Percentiles rank a stretch among this genome's conserved stretches.
Conservation (phyloP, 2,329 filamentous ascomycete genomes). For the Colletotrichum liaoningense region DNA sequence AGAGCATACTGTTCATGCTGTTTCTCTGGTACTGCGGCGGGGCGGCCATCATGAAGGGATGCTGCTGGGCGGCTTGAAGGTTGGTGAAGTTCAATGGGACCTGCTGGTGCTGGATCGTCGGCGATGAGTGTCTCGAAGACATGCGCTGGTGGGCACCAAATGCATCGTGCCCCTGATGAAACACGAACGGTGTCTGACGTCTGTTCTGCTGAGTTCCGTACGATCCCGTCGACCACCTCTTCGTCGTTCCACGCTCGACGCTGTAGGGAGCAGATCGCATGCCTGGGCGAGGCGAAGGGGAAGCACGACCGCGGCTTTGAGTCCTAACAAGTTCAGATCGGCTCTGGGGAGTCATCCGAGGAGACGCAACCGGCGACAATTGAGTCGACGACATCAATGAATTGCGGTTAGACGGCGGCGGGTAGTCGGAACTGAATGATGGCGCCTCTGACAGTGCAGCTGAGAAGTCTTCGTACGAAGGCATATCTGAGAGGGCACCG, state of each 20-base stretch:
- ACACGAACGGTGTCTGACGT: conserved; percentile 70
- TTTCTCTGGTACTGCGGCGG: conserved; percentile 64
- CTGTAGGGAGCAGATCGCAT: conserved; percentile 78
- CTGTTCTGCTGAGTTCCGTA: conserved; percentile 69
- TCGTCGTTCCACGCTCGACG: conserved; percentile 73
- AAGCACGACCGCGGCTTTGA: conserved; percentile 76
- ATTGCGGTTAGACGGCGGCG: conserved; percentile 73
- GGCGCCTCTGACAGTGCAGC: conserved; percentile 74
- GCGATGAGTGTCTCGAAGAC: conserved; percentile 64
- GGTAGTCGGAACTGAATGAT: conserved; percentile 75
- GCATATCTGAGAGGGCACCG: conserved; percentile 73
- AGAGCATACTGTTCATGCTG: conserved; percentile 72
- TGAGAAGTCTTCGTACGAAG: conserved; percentile 78
- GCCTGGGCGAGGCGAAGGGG: conserved; percentile 76
- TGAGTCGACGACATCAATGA: conserved; percentile 79
- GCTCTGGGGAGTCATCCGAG: conserved; percentile 71
- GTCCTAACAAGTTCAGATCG: conserved; percentile 71
- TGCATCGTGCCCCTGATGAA: conserved; percentile 70
- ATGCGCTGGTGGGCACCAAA: conserved; percentile 69
- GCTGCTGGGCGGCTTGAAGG: conserved; percentile 65
- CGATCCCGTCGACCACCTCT: conserved; percentile 83
- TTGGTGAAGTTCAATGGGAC: conserved; percentile 66
- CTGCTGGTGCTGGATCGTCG: conserved; percentile 57
- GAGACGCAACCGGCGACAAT: conserved; percentile 79
- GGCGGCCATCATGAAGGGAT: conserved; percentile 66